Base-by-base conservation (phyloP, 495 filamentous ascomycete genomes). In the Pyrenula aspistea region DNA sequence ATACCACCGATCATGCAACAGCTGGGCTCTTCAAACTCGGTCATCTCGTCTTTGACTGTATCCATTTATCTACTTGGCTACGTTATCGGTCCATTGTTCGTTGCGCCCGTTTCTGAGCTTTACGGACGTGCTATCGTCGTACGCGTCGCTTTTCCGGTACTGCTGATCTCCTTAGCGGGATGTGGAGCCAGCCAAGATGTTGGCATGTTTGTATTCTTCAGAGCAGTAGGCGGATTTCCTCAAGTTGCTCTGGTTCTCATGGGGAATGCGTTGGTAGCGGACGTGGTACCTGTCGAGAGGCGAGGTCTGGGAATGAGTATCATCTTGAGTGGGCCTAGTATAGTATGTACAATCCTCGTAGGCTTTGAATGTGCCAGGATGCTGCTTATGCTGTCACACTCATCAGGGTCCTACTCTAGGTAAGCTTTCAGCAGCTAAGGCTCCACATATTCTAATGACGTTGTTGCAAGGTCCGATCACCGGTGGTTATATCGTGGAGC, bases 81-180 rank as follows among this genome's bases (percentile, higher is more conserved):
- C 53, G 77, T 71, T 10, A 62, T 80, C 53, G 79, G 78, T 0
- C 81, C 81, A 0, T 66, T 85, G 1, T 65, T 85, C 25, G 71
- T 84, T 21, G 83, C 77, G 0, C 85, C 85, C 0, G 68, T 87
- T 1, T 79, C 75, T 23, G 85, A 88, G 66, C 67, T 85, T 54
- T 87, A 78, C 61, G 85, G 86, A 12, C 74, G 84, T 22, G 72
- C 78, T 12, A 42, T 15, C 8, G 31, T 15, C 31, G 4, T 42
- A 4, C 15, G 31, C 8, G 8, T 15, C 31, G 31, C 31, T 42
- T 42, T 8, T 42, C 8, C 31, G 8, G 15, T 42, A 42, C 15
- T 42, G 4, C 4, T 42, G 31, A 15, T 42, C 31, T 4, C 31
- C 31, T 8, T 42, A 4, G 31, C 15, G 8, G 15, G 4, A 8